Base-by-base conservation (phyloP, 352 stramenopile species). In the Phytophthora kernoviae region DNA sequence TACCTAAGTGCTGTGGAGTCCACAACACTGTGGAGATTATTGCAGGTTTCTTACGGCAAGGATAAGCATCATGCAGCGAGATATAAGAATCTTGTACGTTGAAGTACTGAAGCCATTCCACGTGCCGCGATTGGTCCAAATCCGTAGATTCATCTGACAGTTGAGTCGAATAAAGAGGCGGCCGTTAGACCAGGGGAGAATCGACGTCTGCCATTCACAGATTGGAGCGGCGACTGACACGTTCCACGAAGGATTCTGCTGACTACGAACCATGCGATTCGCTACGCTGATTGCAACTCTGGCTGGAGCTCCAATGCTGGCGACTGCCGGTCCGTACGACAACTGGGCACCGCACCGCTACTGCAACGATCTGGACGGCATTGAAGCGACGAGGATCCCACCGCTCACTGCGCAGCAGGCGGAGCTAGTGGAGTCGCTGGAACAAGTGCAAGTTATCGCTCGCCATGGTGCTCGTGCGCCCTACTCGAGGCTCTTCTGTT, bases 371-470 rank as follows among this genome's bases (percentile, higher is more conserved):
- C 68, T 91, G 24, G 66, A 81, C 15, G 54, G 62, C 64, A 93
- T 93, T 58, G 79, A 79, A 18, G 63, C 64, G 20, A 65, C 78
- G 32, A 71, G 69, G 36, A 91, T 95, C 57, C 58, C 63, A 42
- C 80, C 84, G 32, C 62, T 95, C 41, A 79, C 67, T n/a, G 27
- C 67, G 6, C 68, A 88, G 47, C 84, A 93, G 55, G 54, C 69
- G 42, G 61, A 65, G 21, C 68, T 63, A n/a, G 78, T 95, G 6
- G 75, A 79, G 51, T 91, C 78, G n/a, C 68, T 95, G 24, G 77
- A 89, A 58, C 82, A 93, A 70, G 84, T 93, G 46, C 86, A 95
- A 70, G 80, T 95, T 22, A 77, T 95, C n/a, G 75, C 83, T 17
- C 82, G 87, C 8, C 87, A 95, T 45, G 87, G 87, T 9, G 84